These are phyloP conservation scores for Manihot esculenta DNA, from an alignment of 441 rosid species.

Conservation along the genomic window DNA sequence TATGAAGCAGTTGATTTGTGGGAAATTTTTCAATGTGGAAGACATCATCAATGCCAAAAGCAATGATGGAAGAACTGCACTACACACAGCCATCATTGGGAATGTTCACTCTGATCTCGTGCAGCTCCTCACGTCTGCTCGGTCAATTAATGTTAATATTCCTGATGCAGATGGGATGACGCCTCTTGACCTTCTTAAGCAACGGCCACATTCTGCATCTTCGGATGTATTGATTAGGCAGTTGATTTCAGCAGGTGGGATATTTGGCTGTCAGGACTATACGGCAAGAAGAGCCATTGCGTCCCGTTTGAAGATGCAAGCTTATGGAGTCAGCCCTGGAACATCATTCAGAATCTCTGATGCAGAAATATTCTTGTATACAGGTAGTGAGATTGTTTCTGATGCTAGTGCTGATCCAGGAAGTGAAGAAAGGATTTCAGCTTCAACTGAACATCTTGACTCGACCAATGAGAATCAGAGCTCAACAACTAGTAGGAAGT, in stretches of 20 bases:
- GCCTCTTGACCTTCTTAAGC: constrained; percentile 82
- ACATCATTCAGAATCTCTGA: constrained; percentile 75
- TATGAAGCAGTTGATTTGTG: constrained; percentile 58
- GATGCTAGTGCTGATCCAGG: constrained; percentile 44
- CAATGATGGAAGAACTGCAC: constrained; percentile 75
- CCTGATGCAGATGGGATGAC: constrained; percentile 75
- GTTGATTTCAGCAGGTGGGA: constrained; percentile 83
- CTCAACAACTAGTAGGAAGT: constrained; percentile 38
- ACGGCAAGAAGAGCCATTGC: constrained; percentile 70
- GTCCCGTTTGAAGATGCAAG: constrained; percentile 73
- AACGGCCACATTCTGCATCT: constrained; percentile 66
- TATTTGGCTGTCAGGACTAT: constrained; percentile 63
- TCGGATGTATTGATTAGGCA: constrained; percentile 74
- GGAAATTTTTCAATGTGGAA: constrained; percentile 35
- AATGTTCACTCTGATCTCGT: constrained; percentile 73
- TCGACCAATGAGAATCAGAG: constrained; percentile 39
- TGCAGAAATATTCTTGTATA: constrained; percentile 68
- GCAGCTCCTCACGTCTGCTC: constrained; percentile 77
- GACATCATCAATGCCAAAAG: constrained; percentile 61
- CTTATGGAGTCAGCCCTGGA: constrained; percentile 75
- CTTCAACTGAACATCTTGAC: constrained; percentile 49
- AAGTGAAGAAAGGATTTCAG: constrained; percentile 43
- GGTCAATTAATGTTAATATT: constrained; percentile 61
- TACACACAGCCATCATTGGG: constrained; percentile 77
- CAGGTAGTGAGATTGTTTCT: constrained; percentile 49